Evolutionary conservation across 139 green algal species (phyloP), one percentile per base, ranked within the genome.

Genomic region (Bryopsis sp.): DNA sequence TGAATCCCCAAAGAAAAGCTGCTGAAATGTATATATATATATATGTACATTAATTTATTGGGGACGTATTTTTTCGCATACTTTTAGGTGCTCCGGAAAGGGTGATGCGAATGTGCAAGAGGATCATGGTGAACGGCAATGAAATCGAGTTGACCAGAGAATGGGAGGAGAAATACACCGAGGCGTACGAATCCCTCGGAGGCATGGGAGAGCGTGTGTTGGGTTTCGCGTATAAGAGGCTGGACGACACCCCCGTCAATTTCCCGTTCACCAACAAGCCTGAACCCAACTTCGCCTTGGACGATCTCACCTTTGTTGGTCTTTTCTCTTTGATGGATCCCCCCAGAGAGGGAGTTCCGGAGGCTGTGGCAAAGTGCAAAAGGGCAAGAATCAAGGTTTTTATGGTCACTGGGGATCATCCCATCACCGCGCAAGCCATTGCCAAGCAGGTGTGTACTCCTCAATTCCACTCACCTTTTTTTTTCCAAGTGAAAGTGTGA

Each of bases 351-450:
- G 88, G 82, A 47, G 86, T 92, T 48, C 70, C 75, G 6, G 87
- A 91, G 74, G 86, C 85, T 6, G 82, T 91, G 33, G 64, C 71
- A 64, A 78, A 79, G 73, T 89, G 73, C 72, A 76, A 82, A 48
- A 68, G 46, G 24, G 87, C 84, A 2, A 43, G 76, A 47, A 79
- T 93, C 47, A 72, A 80, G 29, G 87, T 93, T 32, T 81, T 82
- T 71, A 94, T 93, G 87, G 83, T 93, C 24, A 93, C 86, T 1
- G 86, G 87, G 33, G 86, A 93, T 68, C 86, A 93, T 73, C 80
- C 84, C 7, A 78, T 90, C 67, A 93, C 86, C 1, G 86, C 86
- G 29, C 28, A 80, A 43, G 86, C 86, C 46, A 92, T 92, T 60
- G 85, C 76, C 54, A 63, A 63, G 54, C 54, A 63, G n/a, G 78